These are phyloP conservation scores for Colletotrichum trifolii DNA, from an alignment of 2,329 filamentous ascomycete species.

Conservation along the genomic window DNA sequence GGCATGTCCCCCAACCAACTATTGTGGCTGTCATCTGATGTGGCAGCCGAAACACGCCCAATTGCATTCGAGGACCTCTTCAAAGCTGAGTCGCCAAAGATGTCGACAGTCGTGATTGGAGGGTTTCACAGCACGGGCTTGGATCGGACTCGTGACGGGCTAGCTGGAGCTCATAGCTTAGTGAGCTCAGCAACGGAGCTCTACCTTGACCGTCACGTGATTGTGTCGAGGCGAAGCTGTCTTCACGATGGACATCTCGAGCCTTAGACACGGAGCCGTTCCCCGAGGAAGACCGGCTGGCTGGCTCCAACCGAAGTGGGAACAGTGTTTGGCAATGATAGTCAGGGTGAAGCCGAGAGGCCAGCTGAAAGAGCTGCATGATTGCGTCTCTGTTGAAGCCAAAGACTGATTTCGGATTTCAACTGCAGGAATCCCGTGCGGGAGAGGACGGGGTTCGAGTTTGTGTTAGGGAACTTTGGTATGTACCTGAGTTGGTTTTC, in stretches of 20 bases:
- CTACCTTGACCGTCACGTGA: too few species aligned
- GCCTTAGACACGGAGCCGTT: neutral
- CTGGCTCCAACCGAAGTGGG: neutral
- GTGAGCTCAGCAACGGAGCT: neutral
- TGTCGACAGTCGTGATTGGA: constrained; percentile 24
- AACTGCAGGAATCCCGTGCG: neutral
- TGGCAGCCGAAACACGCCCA: constrained; percentile 13
- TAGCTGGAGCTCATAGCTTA: constrained; percentile 14
- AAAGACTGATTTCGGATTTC: constrained; percentile 18
- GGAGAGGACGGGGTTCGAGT: too few species aligned
- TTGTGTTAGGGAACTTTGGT: too few species aligned
- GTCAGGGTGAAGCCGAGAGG: neutral
- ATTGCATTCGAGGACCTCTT: constrained; percentile 8
- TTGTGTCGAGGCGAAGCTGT: too few species aligned
- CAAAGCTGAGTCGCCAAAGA: constrained; percentile 15
- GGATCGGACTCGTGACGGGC: neutral
- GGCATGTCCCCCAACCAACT: constrained; percentile 3
- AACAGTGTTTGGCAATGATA: constrained; percentile 4
- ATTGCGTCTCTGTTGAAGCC: neutral
- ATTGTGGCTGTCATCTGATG: constrained; percentile 24
- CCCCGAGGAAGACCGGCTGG: neutral
- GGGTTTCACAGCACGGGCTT: neutral
- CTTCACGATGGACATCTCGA: too few species aligned
- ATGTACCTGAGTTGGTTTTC: too few species aligned
- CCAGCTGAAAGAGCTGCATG: neutral